These are phyloP conservation scores for Colletotrichum tofieldiae DNA, from an alignment of 2,329 filamentous ascomycete species.

Conservation along the genomic window DNA sequence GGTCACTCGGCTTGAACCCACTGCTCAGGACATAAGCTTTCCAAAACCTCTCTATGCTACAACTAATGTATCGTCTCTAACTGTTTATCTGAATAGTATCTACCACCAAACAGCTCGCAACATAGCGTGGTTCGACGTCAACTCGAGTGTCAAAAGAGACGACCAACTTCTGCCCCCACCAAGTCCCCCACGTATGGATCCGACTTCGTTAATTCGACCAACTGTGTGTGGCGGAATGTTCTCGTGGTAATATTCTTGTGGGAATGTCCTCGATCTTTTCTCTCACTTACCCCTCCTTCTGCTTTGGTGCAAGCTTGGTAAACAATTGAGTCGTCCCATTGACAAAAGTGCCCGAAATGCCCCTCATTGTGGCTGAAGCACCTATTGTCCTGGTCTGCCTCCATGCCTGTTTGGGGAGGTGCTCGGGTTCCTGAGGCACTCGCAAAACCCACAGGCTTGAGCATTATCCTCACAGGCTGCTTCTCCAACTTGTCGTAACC, in stretches of 20 bases:
- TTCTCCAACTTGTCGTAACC: neutral
- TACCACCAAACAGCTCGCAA: neutral
- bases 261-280: neutral
- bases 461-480: neutral
- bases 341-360: conserved; percentile 32
- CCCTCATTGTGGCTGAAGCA: conserved; percentile 40
- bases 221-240: neutral
- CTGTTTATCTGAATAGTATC: neutral
- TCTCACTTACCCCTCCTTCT: conserved; percentile 33
- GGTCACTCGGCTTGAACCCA: neutral
- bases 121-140: neutral
- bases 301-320: conserved; percentile 17
- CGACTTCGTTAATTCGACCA: neutral
- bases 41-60: neutral
- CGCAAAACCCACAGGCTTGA: neutral
- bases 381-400: conserved; percentile 14
- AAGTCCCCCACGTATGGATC: neutral
- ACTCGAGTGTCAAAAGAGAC: neutral
- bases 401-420: conserved; percentile 22
- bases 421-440: neutral
- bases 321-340: conserved; percentile 24
- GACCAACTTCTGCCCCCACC: neutral
- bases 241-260: conserved; percentile 5
- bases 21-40: neutral
- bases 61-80: neutral